Percentiles rank a stretch among this genome's conserved stretches.
These are phyloP conservation scores for Camptophora hylomeconis DNA, from an alignment of 2,329 filamentous ascomycete genomes.

Conservation along the genomic window DNA sequence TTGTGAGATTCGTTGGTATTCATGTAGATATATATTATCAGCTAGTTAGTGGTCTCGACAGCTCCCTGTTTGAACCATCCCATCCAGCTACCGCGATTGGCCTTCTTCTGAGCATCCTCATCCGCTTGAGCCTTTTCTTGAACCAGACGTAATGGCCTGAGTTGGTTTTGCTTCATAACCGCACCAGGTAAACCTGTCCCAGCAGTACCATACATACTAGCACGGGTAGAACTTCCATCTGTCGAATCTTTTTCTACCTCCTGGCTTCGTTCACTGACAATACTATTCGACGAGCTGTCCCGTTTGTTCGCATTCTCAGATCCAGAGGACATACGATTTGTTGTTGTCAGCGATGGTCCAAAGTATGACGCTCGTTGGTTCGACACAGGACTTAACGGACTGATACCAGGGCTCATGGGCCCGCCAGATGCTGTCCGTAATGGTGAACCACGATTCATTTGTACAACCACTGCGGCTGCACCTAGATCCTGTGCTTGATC, in stretches of 20 bases:
- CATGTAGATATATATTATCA: no score
- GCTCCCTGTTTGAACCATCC: constrained; percentile 27
- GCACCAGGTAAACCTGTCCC: constrained; percentile 53
- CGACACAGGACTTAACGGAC: constrained; percentile 39
- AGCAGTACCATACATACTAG: constrained; percentile 33
- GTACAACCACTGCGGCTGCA: constrained; percentile 64
- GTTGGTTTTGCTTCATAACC: constrained; percentile 55
- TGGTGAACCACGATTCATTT: constrained; percentile 71
- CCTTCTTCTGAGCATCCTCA: constrained; percentile 31
- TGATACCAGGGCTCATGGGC: constrained; percentile 40
- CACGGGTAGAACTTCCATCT: constrained; percentile 34
- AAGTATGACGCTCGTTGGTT: constrained; percentile 47
- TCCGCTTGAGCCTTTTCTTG: constrained; percentile 52
- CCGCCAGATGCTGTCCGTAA: constrained; percentile 32
- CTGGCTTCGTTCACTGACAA: constrained; percentile 36
- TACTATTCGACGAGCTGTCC: constrained; percentile 53
- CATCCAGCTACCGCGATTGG: constrained; percentile 35
- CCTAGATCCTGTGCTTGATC: constrained; percentile 30
- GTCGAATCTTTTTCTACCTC: constrained; percentile 33
- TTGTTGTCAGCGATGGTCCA: constrained; percentile 19
- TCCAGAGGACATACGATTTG: constrained; percentile 21
- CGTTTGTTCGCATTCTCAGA: constrained; percentile 30
- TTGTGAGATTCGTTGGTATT: no score
- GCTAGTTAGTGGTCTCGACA: constrained; percentile 4
- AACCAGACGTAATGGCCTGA: constrained; percentile 74